Conservation (phyloP, 2,329 filamentous ascomycete species). For the Metarhizium guizhouense region DNA sequence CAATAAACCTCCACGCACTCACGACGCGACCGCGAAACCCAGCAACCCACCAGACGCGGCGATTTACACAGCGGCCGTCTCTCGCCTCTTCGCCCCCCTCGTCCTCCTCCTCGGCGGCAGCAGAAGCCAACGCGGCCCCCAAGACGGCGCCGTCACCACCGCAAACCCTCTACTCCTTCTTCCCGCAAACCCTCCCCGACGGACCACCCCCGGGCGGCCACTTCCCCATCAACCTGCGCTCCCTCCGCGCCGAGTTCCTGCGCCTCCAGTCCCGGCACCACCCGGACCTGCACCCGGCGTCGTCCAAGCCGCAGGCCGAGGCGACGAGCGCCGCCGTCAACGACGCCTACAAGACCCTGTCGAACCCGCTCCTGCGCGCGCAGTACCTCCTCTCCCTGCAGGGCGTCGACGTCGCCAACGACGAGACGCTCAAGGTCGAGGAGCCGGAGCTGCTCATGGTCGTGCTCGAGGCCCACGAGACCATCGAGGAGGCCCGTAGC, state of each 20-base stretch:
- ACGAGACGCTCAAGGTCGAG: constrained; percentile 65
- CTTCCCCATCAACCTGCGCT: constrained; percentile 63
- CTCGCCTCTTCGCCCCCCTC: not conserved
- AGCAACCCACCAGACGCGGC: not conserved
- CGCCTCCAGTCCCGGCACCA: constrained; percentile 70
- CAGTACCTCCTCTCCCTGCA: constrained; percentile 74
- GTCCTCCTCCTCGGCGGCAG: too few species aligned
- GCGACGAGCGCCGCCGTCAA: constrained; percentile 78
- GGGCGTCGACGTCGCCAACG: constrained; percentile 68
- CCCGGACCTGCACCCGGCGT: constrained; percentile 55
- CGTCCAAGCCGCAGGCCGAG: constrained; percentile 56
- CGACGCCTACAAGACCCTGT: constrained; percentile 80
- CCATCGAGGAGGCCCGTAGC: constrained; percentile 58
- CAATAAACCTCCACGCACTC: not conserved
- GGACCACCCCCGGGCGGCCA: constrained; percentile 71
- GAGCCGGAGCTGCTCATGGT: constrained; percentile 63
- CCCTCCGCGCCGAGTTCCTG: constrained; percentile 78
- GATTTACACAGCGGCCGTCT: not conserved
- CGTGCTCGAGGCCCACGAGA: constrained; percentile 72
- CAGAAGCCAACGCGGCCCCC: not conserved
- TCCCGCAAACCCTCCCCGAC: constrained; percentile 65
- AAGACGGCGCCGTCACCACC: not conserved
- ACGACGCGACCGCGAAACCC: not conserved
- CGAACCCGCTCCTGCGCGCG: constrained; percentile 70
- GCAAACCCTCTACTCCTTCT: constrained; percentile 79